phyloP scores from a whole-genome alignment of 2,329 filamentous ascomycete species.

The Penicillium sp. region DNA sequence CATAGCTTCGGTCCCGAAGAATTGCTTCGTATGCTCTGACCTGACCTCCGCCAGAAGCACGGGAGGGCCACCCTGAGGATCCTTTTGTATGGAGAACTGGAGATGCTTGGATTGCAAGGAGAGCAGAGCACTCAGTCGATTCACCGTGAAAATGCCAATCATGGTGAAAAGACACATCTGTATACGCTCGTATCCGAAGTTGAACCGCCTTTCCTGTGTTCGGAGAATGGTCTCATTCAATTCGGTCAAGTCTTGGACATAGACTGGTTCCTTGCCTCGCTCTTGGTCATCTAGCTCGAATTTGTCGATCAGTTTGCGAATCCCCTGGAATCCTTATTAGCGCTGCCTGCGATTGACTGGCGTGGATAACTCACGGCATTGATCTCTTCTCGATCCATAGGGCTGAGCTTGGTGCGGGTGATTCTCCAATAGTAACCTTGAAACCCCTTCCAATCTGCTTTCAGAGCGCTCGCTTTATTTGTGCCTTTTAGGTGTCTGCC shows the following conservation, averaged over 20 bases:
- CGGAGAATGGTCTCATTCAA: conserved; percentile 14
- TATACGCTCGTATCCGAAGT: conserved; percentile 16
- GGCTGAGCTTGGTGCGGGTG: conserved; percentile 8
- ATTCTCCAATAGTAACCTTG: conserved; percentile 12
- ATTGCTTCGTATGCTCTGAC: conserved; percentile 8
- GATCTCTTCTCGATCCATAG: conserved; percentile 13
- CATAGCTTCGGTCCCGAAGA: conserved; percentile 10
- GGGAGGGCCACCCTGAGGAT: conserved; percentile 12
- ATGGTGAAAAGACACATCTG: conserved; percentile 15
- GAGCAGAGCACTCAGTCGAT: conserved; percentile 10
- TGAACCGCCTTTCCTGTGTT: conserved; percentile 16
- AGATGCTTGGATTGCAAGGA: conserved; percentile 14
- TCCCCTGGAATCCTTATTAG: too few species aligned
- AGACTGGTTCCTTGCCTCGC: conserved; percentile 9
- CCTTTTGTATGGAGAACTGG: conserved; percentile 9
- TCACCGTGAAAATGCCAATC: conserved; percentile 14
- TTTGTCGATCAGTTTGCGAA: conserved; percentile 14
- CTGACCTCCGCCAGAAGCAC: conserved; percentile 13
- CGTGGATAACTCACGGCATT: conserved; percentile 9
- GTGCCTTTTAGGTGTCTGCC: conserved; percentile 10
- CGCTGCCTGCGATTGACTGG: not conserved
- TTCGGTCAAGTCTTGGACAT: conserved; percentile 14
- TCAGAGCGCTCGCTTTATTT: conserved; percentile 14
- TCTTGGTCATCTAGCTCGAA: conserved; percentile 7
- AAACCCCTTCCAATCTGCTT: conserved; percentile 15